These are phyloP conservation scores for Kuraishia borneana DNA, from an alignment of 805 yeast genomes.

Conservation along the genomic window DNA sequence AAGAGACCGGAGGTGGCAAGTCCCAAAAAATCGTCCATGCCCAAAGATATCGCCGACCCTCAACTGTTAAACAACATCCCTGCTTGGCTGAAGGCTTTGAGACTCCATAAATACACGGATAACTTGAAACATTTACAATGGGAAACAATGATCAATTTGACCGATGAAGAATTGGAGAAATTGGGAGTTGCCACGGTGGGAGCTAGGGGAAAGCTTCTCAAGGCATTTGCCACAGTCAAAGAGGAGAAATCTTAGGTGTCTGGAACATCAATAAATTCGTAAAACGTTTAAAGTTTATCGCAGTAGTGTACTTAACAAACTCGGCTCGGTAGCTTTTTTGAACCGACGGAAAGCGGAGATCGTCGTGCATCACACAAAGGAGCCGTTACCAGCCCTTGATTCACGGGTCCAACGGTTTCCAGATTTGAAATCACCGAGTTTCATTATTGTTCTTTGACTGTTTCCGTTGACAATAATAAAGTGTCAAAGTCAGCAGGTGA, in stretches of 20 bases:
- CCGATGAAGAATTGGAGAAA: conserved; percentile 57
- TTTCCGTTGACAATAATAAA: no score
- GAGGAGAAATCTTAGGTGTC: conserved; percentile 16
- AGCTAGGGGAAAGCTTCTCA: conserved; percentile 85
- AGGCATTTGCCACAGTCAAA: conserved; percentile 80
- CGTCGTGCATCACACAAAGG: no score
- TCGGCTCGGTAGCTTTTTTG: no score
- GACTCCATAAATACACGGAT: conserved; percentile 91
- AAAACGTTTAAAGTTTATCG: no score
- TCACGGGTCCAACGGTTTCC: no score
- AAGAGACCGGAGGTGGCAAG: conserved; percentile 2
- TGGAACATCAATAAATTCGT: no score
- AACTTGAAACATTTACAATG: conserved; percentile 67
- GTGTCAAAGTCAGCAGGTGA: no score
- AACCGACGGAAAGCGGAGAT: no score
- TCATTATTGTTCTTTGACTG: no score
- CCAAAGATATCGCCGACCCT: conserved; percentile 38
- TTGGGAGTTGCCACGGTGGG: conserved; percentile 92
- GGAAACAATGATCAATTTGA: conserved; percentile 64
- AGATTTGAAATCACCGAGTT: no score
- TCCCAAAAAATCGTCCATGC: conserved; percentile 28
- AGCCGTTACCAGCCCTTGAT: no score
- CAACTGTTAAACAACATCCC: conserved; percentile 69
- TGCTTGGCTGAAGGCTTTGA: conserved; percentile 79
- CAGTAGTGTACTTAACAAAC: no score